phyloP scores from a whole-genome alignment of 208 protist species.

The Hexamita inflata region DNA sequence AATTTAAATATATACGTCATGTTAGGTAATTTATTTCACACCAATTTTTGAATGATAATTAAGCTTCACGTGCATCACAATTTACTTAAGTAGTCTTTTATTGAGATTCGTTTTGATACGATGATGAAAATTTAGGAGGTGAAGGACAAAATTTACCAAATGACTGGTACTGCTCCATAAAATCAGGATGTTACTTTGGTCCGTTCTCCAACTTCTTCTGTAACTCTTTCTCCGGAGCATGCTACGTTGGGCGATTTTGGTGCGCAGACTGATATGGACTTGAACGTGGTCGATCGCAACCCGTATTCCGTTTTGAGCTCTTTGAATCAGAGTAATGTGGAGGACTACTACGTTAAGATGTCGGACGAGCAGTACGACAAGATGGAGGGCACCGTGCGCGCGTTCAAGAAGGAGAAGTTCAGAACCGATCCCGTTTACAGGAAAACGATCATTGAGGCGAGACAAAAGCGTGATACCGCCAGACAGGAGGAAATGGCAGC shows the following conservation, averaged over 20 bases:
- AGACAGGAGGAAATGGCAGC: not conserved
- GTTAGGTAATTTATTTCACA: too few relatives aligned
- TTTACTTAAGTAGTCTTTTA: not conserved
- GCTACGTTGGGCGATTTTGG: slow-evolving; percentile 4
- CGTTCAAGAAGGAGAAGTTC: slow-evolving; percentile 30
- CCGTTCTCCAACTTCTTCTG: not conserved
- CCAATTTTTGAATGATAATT: slow-evolving; percentile 12
- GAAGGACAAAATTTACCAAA: slow-evolving; percentile 16
- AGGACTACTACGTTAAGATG: slow-evolving; percentile 30
- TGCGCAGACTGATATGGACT: slow-evolving; percentile 25
- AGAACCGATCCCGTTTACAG: slow-evolving; percentile 22
- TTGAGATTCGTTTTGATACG: not conserved
- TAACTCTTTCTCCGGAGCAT: slow-evolving; percentile 19
- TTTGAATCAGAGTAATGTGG: too few relatives aligned
- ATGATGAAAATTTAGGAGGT: not conserved
- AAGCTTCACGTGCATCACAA: not conserved
- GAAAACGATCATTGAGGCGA: slow-evolving; percentile 1
- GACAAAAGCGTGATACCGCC: not conserved
- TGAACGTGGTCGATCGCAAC: slow-evolving; percentile 41
- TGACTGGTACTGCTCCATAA: slow-evolving; percentile 41
- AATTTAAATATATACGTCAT: too few relatives aligned
- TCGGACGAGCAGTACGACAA: slow-evolving; percentile 42
- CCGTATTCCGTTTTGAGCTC: slow-evolving; percentile 25
- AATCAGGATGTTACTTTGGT: slow-evolving; percentile 36
- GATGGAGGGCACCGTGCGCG: slow-evolving; percentile 36